Percentiles rank a stretch among this genome's conserved stretches.
Evolutionary conservation across 139 green algal genomes (phyloP).

Genomic region (Auxenochlorella pyrenoidosa): DNA sequence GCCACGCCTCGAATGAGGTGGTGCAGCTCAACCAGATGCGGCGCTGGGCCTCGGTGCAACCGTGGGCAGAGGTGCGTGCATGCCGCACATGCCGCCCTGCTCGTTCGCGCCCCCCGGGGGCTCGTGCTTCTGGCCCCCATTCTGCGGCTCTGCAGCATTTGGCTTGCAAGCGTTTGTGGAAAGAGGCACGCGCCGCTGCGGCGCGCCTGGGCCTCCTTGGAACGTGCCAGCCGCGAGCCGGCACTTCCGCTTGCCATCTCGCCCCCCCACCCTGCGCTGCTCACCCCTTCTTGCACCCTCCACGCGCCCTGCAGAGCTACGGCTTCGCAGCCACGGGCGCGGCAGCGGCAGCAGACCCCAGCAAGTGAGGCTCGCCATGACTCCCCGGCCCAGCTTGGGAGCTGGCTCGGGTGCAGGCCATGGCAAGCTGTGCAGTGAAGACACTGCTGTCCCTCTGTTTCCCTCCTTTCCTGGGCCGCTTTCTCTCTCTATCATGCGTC

Average conservation of each 20-base stretch:
- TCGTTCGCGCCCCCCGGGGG: no score
- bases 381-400: no score
- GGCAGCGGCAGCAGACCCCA: background rate
- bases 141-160: no score
- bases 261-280: background rate
- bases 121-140: no score
- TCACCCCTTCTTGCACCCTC: background rate
- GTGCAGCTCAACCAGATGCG: constrained; percentile 76
- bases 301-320: constrained; percentile 1
- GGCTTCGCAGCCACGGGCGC: constrained; percentile 22
- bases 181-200: no score
- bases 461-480: no score
- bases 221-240: background rate
- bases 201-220: background rate
- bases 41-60: constrained; percentile 38
- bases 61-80: constrained; percentile 33
- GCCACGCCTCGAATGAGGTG: constrained; percentile 77
- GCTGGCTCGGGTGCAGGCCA: background rate
- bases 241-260: background rate
- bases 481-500: no score
- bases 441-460: background rate
- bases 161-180: background rate
- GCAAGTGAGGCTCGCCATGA: background rate
- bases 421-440: background rate
- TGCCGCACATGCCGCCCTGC: background rate